Evolutionary conservation across 129 eudicot species (phyloP), one percentile per base, ranked within the genome.

Genomic region (Kitagawia praeruptora): DNA sequence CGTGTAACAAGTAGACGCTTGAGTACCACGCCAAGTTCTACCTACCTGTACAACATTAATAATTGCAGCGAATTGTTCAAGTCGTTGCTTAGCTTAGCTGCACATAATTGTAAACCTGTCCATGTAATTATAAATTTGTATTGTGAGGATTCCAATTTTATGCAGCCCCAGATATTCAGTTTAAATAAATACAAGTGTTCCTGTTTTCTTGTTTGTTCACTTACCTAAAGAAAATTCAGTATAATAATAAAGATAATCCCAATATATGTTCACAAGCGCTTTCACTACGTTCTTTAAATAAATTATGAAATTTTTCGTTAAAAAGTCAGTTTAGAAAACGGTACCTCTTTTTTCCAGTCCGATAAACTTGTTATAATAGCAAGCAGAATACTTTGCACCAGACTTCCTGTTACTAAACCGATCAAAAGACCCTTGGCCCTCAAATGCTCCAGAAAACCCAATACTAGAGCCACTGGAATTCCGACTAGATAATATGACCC

Each of bases 291-390:
- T 34, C 37, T 34, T 34, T 34, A 34, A 49, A 51, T 51, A 23
- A 7, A 56, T 23, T 6, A 23, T 66, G 8, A 45, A 45, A 1
- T 45, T 9, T 0, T 45, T 8, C 12, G 47, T 66, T 37, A 15
- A 12, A 14, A 9, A 40, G 14, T 7, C 23, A 13, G 42, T n/a
- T 58, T 0, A 58, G 27, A n/a, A 23, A 25, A 58, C 7, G 53
- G 16, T 66, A 85, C 91, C 91, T 85, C 83, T 80, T 84, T 80
- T 53, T 78, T 28, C 91, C 91, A 85, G 44, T 87, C 78, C 2
- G 78, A 85, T 76, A 74, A 64, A 63, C 79, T 16, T 39, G 88
- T 78, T 31, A 85, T 15, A 1, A 80, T 31, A 41, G 42, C 23
- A 54, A 87, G 76, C 79, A 83, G 51, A 37, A 70, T 2, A 6